These are phyloP conservation scores for Eutrema salsugineum DNA, from an alignment of 441 rosid genomes.

Conservation along the genomic window DNA sequence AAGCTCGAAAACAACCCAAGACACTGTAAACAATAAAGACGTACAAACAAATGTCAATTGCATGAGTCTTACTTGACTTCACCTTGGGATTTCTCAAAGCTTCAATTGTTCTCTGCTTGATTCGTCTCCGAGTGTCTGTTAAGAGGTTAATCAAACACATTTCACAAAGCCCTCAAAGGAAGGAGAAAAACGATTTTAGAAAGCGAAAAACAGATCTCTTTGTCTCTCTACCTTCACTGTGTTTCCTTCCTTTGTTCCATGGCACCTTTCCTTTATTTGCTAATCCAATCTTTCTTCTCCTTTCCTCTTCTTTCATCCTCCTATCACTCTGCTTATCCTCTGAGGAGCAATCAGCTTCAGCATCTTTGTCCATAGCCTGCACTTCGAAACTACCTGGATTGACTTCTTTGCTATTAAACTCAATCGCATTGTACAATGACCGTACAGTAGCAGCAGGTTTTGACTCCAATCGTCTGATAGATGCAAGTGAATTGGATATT, in stretches of 20 bases:
- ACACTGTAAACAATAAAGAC: not conserved
- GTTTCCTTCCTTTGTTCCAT: constrained; percentile 84
- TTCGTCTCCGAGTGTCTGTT: constrained; percentile 66
- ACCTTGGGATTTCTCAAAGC: constrained; percentile 92
- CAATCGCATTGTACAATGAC: constrained; percentile 28
- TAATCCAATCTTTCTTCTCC: constrained; percentile 59
- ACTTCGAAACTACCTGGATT: constrained; percentile 12
- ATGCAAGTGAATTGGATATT: constrained; percentile 1
- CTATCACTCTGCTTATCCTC: not conserved
- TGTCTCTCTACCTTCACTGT: constrained; percentile 59
- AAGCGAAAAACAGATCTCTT: not conserved
- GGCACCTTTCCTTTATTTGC: constrained; percentile 84
- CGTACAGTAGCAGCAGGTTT: constrained; percentile 21
- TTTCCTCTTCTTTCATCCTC: constrained; percentile 36
- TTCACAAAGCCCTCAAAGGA: not conserved
- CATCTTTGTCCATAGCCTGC: constrained; percentile 21
- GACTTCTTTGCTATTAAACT: constrained; percentile 15
- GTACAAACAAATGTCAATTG: constrained; percentile 5
- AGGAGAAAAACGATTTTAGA: not conserved
- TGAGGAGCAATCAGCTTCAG: constrained; percentile 10
- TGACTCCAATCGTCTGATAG: constrained; percentile 28
- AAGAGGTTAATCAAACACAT: constrained; percentile 21
- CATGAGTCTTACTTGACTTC: constrained; percentile 76
- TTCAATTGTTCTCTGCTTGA: constrained; percentile 75
- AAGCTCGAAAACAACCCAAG: too few species aligned